Percentiles rank a stretch among this genome's conserved stretches.
These are phyloP conservation scores for Pinus tabuliformis DNA, from an alignment of 75 land plant species.

Conservation along the genomic window DNA sequence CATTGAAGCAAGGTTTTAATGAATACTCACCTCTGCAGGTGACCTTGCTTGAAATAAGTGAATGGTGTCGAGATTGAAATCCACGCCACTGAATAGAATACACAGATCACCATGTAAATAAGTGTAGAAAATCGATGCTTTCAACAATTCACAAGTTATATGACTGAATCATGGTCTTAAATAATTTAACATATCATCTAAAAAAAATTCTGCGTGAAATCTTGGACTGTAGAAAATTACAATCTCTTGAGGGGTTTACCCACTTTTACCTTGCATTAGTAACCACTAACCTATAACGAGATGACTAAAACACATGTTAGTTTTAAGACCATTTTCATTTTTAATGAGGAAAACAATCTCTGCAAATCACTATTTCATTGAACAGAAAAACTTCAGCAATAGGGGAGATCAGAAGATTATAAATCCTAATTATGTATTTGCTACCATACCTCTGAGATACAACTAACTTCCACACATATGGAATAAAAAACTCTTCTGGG, in stretches of 20 bases:
- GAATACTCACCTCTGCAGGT: conserved; percentile 40
- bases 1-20: not conserved
- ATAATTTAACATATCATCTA: not conserved
- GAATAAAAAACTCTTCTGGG: conserved; percentile 92
- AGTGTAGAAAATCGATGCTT: not conserved
- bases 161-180: not conserved
- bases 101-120: not conserved
- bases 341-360: not conserved
- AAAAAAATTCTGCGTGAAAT: not conserved
- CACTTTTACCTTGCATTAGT: too few species aligned
- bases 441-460: conserved; percentile 33
- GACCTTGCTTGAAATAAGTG: conserved; percentile 42
- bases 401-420: too few species aligned
- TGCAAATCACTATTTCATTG: not conserved
- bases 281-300: too few species aligned
- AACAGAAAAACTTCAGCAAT: too few species aligned
- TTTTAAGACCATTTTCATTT: too few species aligned
- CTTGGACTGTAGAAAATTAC: not conserved
- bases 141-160: not conserved
- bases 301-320: too few species aligned
- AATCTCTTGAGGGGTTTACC: too few species aligned
- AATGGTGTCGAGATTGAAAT: conserved; percentile 37
- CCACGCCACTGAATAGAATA: conserved; percentile 35
- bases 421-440: too few species aligned
- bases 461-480: conserved; percentile 85